Evolutionary conservation across 2,329 filamentous ascomycete species (phyloP).

Genomic region (Colletotrichum trifolii): DNA sequence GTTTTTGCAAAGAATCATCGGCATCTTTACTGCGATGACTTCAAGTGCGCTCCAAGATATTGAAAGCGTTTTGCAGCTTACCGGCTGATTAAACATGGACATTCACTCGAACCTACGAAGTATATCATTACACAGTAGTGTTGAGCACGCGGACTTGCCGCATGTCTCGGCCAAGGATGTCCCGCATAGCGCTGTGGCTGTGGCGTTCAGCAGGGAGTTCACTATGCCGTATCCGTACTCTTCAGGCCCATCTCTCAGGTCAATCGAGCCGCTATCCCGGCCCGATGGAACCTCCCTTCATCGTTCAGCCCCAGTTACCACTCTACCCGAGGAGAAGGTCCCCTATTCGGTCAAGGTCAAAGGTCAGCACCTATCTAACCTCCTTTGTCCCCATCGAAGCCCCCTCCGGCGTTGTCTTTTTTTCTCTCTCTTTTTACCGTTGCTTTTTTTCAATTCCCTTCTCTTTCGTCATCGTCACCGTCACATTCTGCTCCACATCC

Average conservation of each 20-base stretch:
- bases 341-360: conserved; percentile 29
- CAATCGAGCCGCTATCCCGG: conserved; percentile 21
- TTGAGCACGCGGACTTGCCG: conserved; percentile 11
- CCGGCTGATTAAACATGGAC: too few species aligned
- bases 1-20: too few species aligned
- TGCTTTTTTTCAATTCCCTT: conserved; percentile 2
- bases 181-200: conserved; percentile 24
- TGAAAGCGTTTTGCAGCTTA: too few species aligned
- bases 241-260: conserved; percentile 16
- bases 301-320: conserved; percentile 29
- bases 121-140: conserved; percentile 7
- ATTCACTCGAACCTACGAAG: too few species aligned
- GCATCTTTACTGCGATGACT: too few species aligned
- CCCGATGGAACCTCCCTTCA: conserved; percentile 29
- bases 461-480: neutral
- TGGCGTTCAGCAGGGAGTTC: conserved; percentile 25
- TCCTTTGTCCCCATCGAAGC: conserved; percentile 32
- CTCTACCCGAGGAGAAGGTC: conserved; percentile 29
- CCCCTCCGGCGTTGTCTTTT: conserved; percentile 13
- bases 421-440: conserved; percentile 8
- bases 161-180: conserved; percentile 25
- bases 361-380: conserved; percentile 3
- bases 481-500: neutral
- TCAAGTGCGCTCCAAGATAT: too few species aligned
- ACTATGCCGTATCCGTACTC: conserved; percentile 1